These are phyloP conservation scores for Stagonosporopsis chrysanthemi DNA, from an alignment of 2,329 filamentous ascomycete species.

Conservation along the genomic window DNA sequence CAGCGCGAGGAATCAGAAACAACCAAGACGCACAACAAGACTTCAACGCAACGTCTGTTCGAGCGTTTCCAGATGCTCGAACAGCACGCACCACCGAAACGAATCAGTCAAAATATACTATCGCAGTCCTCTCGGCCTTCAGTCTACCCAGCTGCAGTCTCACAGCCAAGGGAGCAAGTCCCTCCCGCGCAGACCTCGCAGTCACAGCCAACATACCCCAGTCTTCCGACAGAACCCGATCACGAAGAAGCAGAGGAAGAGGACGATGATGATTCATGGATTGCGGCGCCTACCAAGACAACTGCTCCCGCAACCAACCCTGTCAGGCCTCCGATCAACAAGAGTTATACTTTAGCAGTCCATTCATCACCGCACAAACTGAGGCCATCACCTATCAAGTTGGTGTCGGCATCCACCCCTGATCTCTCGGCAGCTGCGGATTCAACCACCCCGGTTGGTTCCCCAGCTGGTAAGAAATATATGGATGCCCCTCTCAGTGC, in stretches of 20 bases:
- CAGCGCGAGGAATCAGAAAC: conserved; percentile 58
- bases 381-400: conserved; percentile 52
- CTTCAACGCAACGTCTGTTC: conserved; percentile 90
- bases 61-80: conserved; percentile 86
- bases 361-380: conserved; percentile 47
- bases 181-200: conserved; percentile 40
- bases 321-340: conserved; percentile 61
- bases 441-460: conserved; percentile 66
- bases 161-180: conserved; percentile 33
- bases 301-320: conserved; percentile 37
- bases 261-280: conserved; percentile 61
- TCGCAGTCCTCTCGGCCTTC: conserved; percentile 21
- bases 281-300: conserved; percentile 63
- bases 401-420: conserved; percentile 55
- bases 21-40: conserved; percentile 75
- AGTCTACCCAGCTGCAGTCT: conserved; percentile 8
- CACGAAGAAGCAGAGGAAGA: conserved; percentile 23
- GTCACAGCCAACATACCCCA: conserved; percentile 52
- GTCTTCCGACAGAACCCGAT: conserved; percentile 42
- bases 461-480: conserved; percentile 60
- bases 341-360: conserved; percentile 66
- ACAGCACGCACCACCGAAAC: conserved; percentile 52
- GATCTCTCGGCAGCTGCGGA: conserved; percentile 48
- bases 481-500: conserved; percentile 85
- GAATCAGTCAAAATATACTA: conserved; percentile 49